Evolutionary conservation across 1,284 basidiomycete species (phyloP), one percentile per base, ranked within the genome.

Genomic region (Fomitopsis pinicola): DNA sequence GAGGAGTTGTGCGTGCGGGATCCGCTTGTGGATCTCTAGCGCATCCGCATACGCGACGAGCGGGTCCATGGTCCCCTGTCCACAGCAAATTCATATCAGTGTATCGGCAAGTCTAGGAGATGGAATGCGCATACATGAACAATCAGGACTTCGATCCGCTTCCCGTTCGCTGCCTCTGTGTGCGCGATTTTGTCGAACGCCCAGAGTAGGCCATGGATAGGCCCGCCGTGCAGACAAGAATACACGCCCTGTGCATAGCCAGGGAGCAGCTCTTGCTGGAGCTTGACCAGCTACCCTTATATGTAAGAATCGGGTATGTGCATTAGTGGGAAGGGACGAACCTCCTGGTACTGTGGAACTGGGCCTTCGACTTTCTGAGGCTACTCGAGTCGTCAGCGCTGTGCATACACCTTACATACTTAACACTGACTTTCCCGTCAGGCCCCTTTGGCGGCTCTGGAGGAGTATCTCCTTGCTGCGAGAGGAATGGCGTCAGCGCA

Each of bases 11-110:
- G 86, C 77, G 17, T 76, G 69, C 14, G 87, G 84, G 10, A 91
- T 73, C 5, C 85, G 77, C 5, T 68, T 68, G 45, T 81, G 76
- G 42, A 90, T 87, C 60, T 77, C 76, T 17, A 75, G 67, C 1
- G 86, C 79, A 59, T 87, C 86, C 61, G 80, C 80, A 61, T 84
- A 83, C 0, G 81, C 78, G 3, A 91, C 88, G 0, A 84, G 83
- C 17, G 71, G 76, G 64, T 91, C 89, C 12, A 79, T 79, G 2
- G 86, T 90, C 8, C 89, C 89, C 87, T 68, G 46, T 50, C 10
- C 33, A 53, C 40, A 46, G 22, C 35, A 58, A n/a, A 61, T 58
- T 33, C 42, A 53, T 48, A 33, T 48, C 45, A 48, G 36, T 50
- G 19, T 40, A 57, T 33, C 8, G 35, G 4, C 14, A 59, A 38